phyloP scores from a whole-genome alignment of 305 asterid species.

The Fraxinus floribunda region DNA sequence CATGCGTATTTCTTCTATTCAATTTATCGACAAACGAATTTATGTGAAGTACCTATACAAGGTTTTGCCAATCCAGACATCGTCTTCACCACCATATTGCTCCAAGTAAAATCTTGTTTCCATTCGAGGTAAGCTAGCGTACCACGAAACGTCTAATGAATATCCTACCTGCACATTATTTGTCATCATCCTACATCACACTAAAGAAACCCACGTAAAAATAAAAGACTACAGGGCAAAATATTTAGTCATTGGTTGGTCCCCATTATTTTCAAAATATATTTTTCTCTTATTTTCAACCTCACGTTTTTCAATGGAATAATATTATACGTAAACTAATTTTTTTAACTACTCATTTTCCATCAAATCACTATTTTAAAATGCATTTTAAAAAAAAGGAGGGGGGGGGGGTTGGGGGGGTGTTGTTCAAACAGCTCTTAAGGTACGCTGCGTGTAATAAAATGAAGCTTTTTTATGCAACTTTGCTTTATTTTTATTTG shows the following conservation, averaged over 20 bases:
- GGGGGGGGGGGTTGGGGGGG: too few relatives aligned
- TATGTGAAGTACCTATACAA: slow-evolving; percentile 56
- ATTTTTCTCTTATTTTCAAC: too few relatives aligned
- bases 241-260: neutral
- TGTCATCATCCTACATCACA: neutral
- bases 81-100: slow-evolving; percentile 82
- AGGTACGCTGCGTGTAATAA: neutral
- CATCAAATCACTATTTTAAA: too few relatives aligned
- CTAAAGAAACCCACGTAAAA: slow-evolving; percentile 11
- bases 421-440: neutral
- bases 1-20: neutral
- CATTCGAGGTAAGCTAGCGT: slow-evolving; percentile 71
- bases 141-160: slow-evolving; percentile 82
- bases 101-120: slow-evolving; percentile 72
- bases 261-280: too few relatives aligned
- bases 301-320: too few relatives aligned
- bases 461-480: neutral
- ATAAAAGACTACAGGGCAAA: neutral
- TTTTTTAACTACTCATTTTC: too few relatives aligned
- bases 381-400: too few relatives aligned
- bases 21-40: neutral
- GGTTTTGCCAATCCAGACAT: slow-evolving; percentile 97
- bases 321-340: too few relatives aligned
- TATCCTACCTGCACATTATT: slow-evolving; percentile 56
- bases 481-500: neutral